These are phyloP conservation scores for Athelia psychrophila DNA, from an alignment of 1,284 basidiomycete species.

Conservation along the genomic window DNA sequence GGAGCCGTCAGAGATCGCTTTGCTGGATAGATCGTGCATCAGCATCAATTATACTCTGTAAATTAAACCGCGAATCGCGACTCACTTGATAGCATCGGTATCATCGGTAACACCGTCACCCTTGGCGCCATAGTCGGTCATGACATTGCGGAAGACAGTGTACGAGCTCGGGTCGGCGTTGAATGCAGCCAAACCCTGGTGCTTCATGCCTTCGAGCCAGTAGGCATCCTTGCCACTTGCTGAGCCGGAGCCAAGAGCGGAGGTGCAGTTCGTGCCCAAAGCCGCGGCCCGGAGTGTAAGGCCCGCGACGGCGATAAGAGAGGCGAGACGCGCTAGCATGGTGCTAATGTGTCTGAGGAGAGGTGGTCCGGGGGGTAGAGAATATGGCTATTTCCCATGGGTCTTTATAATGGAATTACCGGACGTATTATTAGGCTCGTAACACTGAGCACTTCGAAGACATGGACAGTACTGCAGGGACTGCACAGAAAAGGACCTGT, in stretches of 20 bases:
- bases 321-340: too few relatives aligned
- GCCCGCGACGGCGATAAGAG: too few relatives aligned
- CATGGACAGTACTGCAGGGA: too few relatives aligned
- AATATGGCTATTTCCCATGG: too few relatives aligned
- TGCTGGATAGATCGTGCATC: constrained; percentile 28
- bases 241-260: not conserved
- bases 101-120: constrained; percentile 49
- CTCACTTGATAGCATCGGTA: constrained; percentile 46
- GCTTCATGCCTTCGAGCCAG: constrained; percentile 68
- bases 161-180: constrained; percentile 54
- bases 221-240: constrained; percentile 49
- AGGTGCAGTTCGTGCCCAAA: constrained; percentile 22
- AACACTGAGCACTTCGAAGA: too few relatives aligned
- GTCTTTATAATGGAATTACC: too few relatives aligned
- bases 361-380: too few relatives aligned
- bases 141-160: constrained; percentile 47
- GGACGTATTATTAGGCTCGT: too few relatives aligned
- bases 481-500: too few relatives aligned
- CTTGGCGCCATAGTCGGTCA: constrained; percentile 21
- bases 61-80: not conserved
- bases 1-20: constrained; percentile 52
- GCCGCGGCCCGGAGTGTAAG: too few relatives aligned
- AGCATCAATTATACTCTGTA: too few relatives aligned
- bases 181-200: constrained; percentile 64
- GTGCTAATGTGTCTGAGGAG: too few relatives aligned